phyloP scores from a whole-genome alignment of 2,329 filamentous ascomycete species.

The Paecilomyces niveus region DNA sequence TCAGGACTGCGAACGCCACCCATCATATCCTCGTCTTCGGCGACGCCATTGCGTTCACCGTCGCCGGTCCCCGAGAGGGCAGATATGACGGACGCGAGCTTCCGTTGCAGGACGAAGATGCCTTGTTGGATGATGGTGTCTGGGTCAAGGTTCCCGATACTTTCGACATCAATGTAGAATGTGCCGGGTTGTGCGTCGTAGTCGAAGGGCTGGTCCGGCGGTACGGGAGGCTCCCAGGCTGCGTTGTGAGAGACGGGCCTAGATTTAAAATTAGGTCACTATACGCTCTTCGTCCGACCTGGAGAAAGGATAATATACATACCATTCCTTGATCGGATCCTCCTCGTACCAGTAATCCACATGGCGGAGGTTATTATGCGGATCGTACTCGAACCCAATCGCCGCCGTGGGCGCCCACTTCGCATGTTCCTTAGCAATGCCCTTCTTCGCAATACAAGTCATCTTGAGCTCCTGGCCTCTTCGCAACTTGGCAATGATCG shows the following conservation, averaged over 20 bases:
- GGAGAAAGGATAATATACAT: constrained; percentile 23
- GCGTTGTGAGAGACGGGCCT: constrained; percentile 34
- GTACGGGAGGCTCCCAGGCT: constrained; percentile 69
- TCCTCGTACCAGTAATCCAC: constrained; percentile 93
- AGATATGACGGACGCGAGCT: constrained; percentile 73
- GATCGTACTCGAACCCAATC: constrained; percentile 96
- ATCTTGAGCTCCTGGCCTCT: constrained; percentile 85
- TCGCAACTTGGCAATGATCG: constrained; percentile 83
- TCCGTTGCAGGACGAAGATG: constrained; percentile 81
- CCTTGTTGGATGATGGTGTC: constrained; percentile 84
- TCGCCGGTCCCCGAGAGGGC: constrained; percentile 49
- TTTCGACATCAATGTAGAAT: constrained; percentile 94
- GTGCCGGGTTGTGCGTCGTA: constrained; percentile 76
- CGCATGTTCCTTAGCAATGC: constrained; percentile 96
- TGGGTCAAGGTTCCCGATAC: constrained; percentile 77
- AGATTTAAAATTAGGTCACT: neutral
- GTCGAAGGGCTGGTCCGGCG: constrained; percentile 81
- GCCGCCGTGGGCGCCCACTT: constrained; percentile 95
- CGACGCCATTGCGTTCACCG: constrained; percentile 47
- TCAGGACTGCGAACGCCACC: constrained; percentile 46
- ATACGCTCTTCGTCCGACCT: neutral
- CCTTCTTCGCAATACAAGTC: constrained; percentile 92
- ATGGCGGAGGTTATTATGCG: constrained; percentile 90
- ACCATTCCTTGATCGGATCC: constrained; percentile 79
- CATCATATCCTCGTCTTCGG: constrained; percentile 38